Evolutionary conservation across 441 rosid species (phyloP).

Genomic region (Pelargonium fulgidum): DNA sequence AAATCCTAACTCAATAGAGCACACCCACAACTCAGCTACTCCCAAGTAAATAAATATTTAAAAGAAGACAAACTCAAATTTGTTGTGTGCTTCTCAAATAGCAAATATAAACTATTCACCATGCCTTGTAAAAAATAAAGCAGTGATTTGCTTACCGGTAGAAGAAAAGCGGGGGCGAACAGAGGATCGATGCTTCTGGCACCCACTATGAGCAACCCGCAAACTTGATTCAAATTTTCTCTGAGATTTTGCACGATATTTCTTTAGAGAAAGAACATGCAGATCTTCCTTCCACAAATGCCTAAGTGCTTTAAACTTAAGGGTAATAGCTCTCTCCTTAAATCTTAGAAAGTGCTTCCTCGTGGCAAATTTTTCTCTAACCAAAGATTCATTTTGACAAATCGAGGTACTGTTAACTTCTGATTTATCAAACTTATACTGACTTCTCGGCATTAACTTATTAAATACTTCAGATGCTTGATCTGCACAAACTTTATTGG

Average conservation of each 20-base stretch:
- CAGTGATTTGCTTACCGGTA: slow-evolving; percentile 42
- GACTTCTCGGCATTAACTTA: slow-evolving; percentile 46
- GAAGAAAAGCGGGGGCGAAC: slow-evolving; percentile 57
- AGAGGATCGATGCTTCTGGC: slow-evolving; percentile 56
- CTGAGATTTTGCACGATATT: slow-evolving; percentile 54
- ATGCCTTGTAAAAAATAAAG: background rate
- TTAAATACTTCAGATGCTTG: slow-evolving; percentile 49
- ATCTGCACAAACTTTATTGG: slow-evolving; percentile 61
- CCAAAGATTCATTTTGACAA: slow-evolving; percentile 30
- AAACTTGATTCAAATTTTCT: slow-evolving; percentile 52
- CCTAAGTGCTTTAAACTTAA: slow-evolving; percentile 72
- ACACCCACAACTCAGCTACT: background rate
- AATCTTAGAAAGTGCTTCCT: slow-evolving; percentile 45
- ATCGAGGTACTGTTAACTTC: slow-evolving; percentile 24
- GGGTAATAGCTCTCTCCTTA: slow-evolving; percentile 69
- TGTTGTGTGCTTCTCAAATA: background rate
- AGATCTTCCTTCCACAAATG: slow-evolving; percentile 83
- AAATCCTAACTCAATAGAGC: no score
- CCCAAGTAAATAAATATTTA: background rate
- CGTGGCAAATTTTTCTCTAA: slow-evolving; percentile 42
- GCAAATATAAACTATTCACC: background rate
- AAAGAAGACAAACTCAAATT: background rate
- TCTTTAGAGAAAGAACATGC: slow-evolving; percentile 44
- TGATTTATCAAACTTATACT: slow-evolving; percentile 28
- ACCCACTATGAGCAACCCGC: slow-evolving; percentile 40